Conservation (phyloP, 768 basidiomycete species). For the Suillus sp. region DNA sequence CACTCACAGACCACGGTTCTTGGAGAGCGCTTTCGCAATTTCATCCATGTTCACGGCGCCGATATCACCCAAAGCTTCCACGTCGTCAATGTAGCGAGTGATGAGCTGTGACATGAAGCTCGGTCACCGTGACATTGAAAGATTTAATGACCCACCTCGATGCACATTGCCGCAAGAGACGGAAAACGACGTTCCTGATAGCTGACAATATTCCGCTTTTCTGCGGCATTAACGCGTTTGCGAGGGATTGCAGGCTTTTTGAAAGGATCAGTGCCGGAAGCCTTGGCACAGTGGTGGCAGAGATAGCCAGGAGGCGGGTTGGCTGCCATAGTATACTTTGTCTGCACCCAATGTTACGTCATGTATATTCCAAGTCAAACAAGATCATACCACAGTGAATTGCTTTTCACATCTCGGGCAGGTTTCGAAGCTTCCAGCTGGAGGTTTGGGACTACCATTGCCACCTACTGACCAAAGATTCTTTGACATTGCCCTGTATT, state of each 20-base stretch:
- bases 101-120: conserved; percentile 57
- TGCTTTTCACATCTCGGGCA: conserved; percentile 83
- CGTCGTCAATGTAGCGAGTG: conserved; percentile 83
- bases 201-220: conserved; percentile 66
- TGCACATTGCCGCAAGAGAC: conserved; percentile 77
- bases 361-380: background rate
- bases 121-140: background rate
- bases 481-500: conserved; percentile 67
- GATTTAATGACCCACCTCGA: conserved; percentile 50
- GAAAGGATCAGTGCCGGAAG: conserved; percentile 79
- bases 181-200: conserved; percentile 74
- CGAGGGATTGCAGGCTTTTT: conserved; percentile 68
- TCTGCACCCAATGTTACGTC: conserved; percentile 44
- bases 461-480: conserved; percentile 40
- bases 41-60: conserved; percentile 82
- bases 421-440: conserved; percentile 75
- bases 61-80: conserved; percentile 88
- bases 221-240: conserved; percentile 63
- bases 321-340: conserved; percentile 81
- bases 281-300: conserved; percentile 83
- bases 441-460: conserved; percentile 48
- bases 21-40: conserved; percentile 80
- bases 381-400: conserved; percentile 74
- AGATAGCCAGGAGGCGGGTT: conserved; percentile 74
- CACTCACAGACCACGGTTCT: conserved; percentile 79